Conservation (phyloP, 495 filamentous ascomycete species). For the Penicillium taxi region DNA sequence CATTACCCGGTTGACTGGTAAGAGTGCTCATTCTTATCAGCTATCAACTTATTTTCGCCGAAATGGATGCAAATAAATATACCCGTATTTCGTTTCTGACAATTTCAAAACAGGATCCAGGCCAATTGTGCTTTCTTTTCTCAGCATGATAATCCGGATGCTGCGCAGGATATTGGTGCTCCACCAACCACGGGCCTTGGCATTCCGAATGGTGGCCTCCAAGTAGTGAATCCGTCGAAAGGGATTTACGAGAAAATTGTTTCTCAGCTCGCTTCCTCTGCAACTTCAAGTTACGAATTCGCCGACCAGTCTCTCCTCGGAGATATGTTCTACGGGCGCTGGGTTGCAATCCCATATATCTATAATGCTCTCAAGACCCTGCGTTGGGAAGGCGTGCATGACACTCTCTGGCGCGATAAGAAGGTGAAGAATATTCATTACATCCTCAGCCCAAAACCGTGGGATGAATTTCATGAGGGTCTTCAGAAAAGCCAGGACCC, state of each 20-base stretch:
- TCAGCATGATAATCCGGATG: constrained; percentile 52
- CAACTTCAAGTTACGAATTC: constrained; percentile 52
- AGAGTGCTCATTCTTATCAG: constrained; percentile 2
- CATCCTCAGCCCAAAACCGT: constrained; percentile 73
- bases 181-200: constrained; percentile 47
- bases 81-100: too few relatives aligned
- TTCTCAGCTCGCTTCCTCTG: constrained; percentile 23
- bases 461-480: constrained; percentile 50
- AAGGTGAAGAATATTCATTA: constrained; percentile 75
- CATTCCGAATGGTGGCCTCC: constrained; percentile 66
- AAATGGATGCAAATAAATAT: background rate
- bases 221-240: constrained; percentile 58
- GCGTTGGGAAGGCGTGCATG: constrained; percentile 59
- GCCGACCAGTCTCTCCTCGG: constrained; percentile 67
- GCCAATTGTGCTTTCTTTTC: constrained; percentile 67
- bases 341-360: constrained; percentile 66
- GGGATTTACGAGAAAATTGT: constrained; percentile 49
- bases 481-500: constrained; percentile 9
- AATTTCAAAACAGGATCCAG: constrained; percentile 44
- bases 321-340: constrained; percentile 56
- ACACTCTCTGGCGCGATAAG: constrained; percentile 65
- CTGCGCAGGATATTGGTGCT: constrained; percentile 50
- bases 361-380: constrained; percentile 82
- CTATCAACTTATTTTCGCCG: background rate
- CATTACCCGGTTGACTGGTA: constrained; percentile 72